A percentile compares a stretch with the other conserved stretches of the same genome.
Conservation (phyloP, 192 early-diverging fungal genomes). For the Coemansia umbellata region DNA sequence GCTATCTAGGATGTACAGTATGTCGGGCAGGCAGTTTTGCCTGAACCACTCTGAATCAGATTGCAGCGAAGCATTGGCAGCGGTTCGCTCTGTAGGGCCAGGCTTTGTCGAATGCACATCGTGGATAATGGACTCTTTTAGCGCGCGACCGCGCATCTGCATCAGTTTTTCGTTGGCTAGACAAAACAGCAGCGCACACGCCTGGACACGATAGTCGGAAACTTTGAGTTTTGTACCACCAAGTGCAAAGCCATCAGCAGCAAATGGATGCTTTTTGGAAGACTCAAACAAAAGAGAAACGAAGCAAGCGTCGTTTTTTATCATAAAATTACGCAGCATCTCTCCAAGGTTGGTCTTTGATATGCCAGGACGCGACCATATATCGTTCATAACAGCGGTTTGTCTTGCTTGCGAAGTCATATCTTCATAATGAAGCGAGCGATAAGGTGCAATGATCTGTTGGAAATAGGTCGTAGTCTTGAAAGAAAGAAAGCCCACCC, state of each 20-base stretch:
- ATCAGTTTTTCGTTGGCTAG: conserved; percentile 30
- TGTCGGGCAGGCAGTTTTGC: conserved; percentile 47
- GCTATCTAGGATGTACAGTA: conserved; percentile 31
- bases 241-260: conserved; percentile 37
- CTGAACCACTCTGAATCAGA: conserved; percentile 44
- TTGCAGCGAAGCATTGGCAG: conserved; percentile 8
- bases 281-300: conserved; percentile 50
- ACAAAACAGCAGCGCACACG: conserved; percentile 43
- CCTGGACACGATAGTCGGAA: conserved; percentile 43
- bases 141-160: conserved; percentile 15
- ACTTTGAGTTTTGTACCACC: conserved; percentile 30
- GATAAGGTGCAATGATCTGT: conserved; percentile 31
- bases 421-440: conserved; percentile 36
- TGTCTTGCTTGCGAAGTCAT: conserved; percentile 10
- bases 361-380: conserved; percentile 30
- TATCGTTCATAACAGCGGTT: conserved; percentile 21
- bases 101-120: conserved; percentile 21
- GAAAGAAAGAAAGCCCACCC: conserved; percentile 31
- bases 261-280: conserved; percentile 32
- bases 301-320: conserved; percentile 34
- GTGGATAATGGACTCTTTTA: conserved; percentile 23
- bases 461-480: conserved; percentile 47
- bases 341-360: conserved; percentile 28
- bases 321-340: conserved; percentile 23
- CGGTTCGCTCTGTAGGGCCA: neutral